phyloP scores from a whole-genome alignment of 441 rosid genomes.

The Kokia cookei region DNA sequence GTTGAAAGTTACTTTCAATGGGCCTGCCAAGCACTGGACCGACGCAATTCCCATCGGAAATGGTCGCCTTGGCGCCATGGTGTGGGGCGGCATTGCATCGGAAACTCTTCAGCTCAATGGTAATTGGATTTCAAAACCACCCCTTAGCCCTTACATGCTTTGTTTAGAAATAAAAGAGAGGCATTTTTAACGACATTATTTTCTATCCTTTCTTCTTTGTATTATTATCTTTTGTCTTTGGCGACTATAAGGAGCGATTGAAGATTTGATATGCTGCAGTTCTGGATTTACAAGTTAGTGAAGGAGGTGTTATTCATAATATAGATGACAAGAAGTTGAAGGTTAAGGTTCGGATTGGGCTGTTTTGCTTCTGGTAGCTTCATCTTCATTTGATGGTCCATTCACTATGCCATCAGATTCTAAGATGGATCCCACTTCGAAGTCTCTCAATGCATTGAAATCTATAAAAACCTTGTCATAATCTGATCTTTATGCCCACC shows the following conservation, averaged over 20 bases:
- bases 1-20: conserved; percentile 50
- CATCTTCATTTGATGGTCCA: conserved; percentile 89
- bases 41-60: conserved; percentile 90
- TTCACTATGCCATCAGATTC: conserved; percentile 69
- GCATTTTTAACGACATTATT: background rate
- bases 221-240: too few species aligned
- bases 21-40: conserved; percentile 75
- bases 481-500: conserved; percentile 58
- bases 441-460: conserved; percentile 35
- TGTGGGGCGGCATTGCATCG: conserved; percentile 77
- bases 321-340: conserved; percentile 56
- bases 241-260: background rate
- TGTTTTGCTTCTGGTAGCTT: conserved; percentile 57
- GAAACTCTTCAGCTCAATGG: conserved; percentile 82
- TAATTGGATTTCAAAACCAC: conserved; percentile 12
- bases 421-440: conserved; percentile 54
- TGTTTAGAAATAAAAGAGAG: background rate
- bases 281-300: conserved; percentile 54
- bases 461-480: conserved; percentile 43
- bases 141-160: too few species aligned
- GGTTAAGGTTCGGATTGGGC: conserved; percentile 74
- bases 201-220: too few species aligned
- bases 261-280: conserved; percentile 22
- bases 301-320: conserved; percentile 34
- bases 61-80: conserved; percentile 94